These are phyloP conservation scores for Eucalyptus erythrocorys DNA, from an alignment of 345 rosid species.

Conservation along the genomic window DNA sequence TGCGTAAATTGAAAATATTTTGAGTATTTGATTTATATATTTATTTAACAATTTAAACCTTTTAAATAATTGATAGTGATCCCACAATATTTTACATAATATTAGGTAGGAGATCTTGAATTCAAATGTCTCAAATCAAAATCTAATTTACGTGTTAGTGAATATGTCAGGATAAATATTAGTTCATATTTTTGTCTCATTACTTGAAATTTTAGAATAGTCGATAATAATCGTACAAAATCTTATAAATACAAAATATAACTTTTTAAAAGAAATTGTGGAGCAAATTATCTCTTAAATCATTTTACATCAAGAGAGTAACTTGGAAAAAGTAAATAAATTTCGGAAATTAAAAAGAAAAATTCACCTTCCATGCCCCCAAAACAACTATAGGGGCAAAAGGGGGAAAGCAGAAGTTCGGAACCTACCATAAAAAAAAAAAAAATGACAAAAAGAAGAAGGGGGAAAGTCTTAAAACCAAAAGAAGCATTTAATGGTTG, in stretches of 20 bases:
- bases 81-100: no score
- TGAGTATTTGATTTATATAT: background rate
- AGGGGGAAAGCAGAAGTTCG: background rate
- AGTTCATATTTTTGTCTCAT: background rate
- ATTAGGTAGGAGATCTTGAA: fast-evolving
- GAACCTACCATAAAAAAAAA: background rate
- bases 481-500: background rate
- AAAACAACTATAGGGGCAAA: background rate
- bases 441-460: no score
- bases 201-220: background rate
- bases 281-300: background rate
- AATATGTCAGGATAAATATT: background rate
- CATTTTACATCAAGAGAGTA: background rate
- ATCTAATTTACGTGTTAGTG: fast-evolving
- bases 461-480: background rate
- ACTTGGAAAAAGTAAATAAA: background rate
- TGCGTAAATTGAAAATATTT: background rate
- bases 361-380: background rate
- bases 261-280: background rate
- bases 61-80: fast-evolving
- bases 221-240: fast-evolving
- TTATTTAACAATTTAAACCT: fast-evolving
- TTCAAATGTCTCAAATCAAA: no score
- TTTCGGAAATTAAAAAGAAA: background rate
- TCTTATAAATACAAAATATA: background rate